Evolutionary conservation across 495 filamentous ascomycete species (phyloP).

Genomic region (Penicillium riverlandense): DNA sequence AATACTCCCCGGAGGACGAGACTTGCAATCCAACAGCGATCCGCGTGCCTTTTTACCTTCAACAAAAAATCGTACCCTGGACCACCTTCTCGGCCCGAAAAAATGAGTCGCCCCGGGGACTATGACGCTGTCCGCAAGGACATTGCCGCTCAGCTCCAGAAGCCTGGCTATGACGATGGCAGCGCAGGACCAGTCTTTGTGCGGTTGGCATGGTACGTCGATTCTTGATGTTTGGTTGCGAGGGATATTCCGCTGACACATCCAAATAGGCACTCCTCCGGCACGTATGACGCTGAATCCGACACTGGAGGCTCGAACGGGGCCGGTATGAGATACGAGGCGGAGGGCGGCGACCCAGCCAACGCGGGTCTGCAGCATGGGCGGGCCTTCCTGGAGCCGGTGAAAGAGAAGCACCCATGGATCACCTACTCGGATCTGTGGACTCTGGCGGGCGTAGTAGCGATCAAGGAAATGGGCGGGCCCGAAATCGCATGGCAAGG

Average conservation of each 20-base stretch:
- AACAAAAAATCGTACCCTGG: slow-evolving; percentile 7
- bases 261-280: slow-evolving; percentile 46
- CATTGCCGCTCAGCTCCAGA: slow-evolving; percentile 47
- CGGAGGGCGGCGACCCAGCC: slow-evolving; percentile 55
- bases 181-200: slow-evolving; percentile 56
- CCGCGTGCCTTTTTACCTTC: neutral
- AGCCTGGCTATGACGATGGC: slow-evolving; percentile 56
- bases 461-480: slow-evolving; percentile 51
- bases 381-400: slow-evolving; percentile 53
- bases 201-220: slow-evolving; percentile 50
- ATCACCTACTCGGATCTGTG: slow-evolving; percentile 59
- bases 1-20: no score
- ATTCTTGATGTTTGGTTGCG: neutral
- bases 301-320: slow-evolving; percentile 58
- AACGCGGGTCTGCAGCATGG: slow-evolving; percentile 59
- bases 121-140: slow-evolving; percentile 48
- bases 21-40: neutral
- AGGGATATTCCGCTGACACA: slow-evolving; percentile 1
- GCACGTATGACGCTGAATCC: slow-evolving; percentile 51
- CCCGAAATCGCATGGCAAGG: slow-evolving; percentile 47
- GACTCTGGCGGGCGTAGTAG: slow-evolving; percentile 54
- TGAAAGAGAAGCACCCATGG: slow-evolving; percentile 52
- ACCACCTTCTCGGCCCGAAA: slow-evolving; percentile 26
- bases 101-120: slow-evolving; percentile 35
- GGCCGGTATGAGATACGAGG: slow-evolving; percentile 59